These are phyloP conservation scores for Pythium rishiriense DNA, from an alignment of 352 stramenopile genomes.

Conservation along the genomic window DNA sequence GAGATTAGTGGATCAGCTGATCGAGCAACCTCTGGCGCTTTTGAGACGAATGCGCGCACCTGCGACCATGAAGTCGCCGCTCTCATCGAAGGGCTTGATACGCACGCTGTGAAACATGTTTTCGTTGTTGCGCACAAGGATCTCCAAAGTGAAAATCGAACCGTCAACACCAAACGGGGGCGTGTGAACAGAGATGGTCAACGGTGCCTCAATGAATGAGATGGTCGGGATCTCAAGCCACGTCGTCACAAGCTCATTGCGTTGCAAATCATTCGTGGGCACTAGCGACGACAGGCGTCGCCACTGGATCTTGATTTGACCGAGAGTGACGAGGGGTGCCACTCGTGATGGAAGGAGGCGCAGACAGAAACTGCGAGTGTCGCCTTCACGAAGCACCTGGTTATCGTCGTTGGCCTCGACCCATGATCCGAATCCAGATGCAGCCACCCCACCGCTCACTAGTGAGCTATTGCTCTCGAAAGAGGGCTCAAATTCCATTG, in stretches of 20 bases:
- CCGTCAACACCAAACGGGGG: slow-evolving; percentile 77
- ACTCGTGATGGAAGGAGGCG: slow-evolving; percentile 47
- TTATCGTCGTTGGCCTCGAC: slow-evolving; percentile 12
- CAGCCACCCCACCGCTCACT: slow-evolving; percentile 25
- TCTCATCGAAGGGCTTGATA: slow-evolving; percentile 70
- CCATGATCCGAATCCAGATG: slow-evolving; percentile 47
- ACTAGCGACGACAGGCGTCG: slow-evolving; percentile 57
- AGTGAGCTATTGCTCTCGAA: slow-evolving; percentile 18
- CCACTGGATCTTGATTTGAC: slow-evolving; percentile 63
- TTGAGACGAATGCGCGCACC: no score
- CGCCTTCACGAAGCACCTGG: slow-evolving; percentile 52
- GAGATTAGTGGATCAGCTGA: background rate
- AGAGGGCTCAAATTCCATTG: slow-evolving; percentile 52
- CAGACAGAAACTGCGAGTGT: slow-evolving; percentile 64
- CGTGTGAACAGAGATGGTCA: slow-evolving; percentile 66
- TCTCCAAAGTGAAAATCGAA: slow-evolving; percentile 48
- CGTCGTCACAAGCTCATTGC: slow-evolving; percentile 64
- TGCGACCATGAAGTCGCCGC: slow-evolving; percentile 74
- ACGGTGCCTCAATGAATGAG: slow-evolving; percentile 63
- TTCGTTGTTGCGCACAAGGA: slow-evolving; percentile 77
- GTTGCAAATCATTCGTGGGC: slow-evolving; percentile 28
- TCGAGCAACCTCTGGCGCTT: no score
- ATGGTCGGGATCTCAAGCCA: slow-evolving; percentile 63
- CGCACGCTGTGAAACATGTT: slow-evolving; percentile 64
- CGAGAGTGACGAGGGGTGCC: slow-evolving; percentile 51